Evolutionary conservation across 148 eudicot genomes (phyloP), one percentile per base, ranked within the genome.

Genomic region (Simmondsia chinensis): DNA sequence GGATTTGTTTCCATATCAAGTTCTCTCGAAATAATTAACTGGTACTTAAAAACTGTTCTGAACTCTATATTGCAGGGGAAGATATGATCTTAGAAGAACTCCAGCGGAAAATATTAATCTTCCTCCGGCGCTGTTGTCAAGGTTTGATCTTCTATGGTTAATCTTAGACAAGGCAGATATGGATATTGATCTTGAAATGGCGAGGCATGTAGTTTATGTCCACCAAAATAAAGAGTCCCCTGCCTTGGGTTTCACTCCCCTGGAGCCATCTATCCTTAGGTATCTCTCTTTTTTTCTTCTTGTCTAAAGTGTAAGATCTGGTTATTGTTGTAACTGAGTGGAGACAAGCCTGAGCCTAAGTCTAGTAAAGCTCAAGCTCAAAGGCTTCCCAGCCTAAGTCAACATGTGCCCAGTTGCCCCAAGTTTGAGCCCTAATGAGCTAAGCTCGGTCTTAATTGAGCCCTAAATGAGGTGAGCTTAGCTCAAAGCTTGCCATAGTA

Each of bases 21-120:
- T 5, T 6, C 5, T 27, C 10, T 17, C 38, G 13, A 12, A 23
- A 6, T 7, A 25, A 13, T 5, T 32, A 41, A 30, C 13, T 33
- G 20, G 13, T 8, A 14, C 14, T 40, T 38, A n/a, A n/a, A 38
- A 17, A 38, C 42, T 38, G 20, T 16, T 19, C 6, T 16, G 20
- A 13, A 21, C 4, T 4, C 9, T 34, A 27, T 66, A 31, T 63
- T 73, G 50, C 62, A 93, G 99, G 99, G 99, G 99, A 57, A 80
- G 96, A 80, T 93, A 93, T 57, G 99, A 93, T 64, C 69, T 93
- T 33, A 72, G 99, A 20, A 79, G 99, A 73, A 82, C 99, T 31
- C 99, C 99, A 42, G 99, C 99, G 48, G 99, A 93, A 68, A 93
- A 93, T 65, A 93, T 93, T 27, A 93, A 93, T 67, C 94, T 93